phyloP scores from a whole-genome alignment of 345 rosid genomes.

The Eutrema heterophyllum region DNA sequence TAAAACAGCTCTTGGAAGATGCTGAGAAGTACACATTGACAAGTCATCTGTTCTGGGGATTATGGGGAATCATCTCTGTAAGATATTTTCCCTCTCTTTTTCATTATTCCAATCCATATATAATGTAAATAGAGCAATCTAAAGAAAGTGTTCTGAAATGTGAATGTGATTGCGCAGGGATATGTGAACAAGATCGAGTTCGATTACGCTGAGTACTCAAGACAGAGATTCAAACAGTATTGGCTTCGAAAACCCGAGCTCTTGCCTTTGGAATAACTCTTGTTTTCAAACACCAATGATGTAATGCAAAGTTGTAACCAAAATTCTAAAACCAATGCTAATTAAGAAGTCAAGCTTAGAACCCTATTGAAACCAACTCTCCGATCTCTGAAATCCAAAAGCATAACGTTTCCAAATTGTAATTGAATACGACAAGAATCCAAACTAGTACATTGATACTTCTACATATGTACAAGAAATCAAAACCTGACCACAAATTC shows the following conservation, averaged over 20 bases:
- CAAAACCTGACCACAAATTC: constrained; percentile 20
- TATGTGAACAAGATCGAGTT: constrained; percentile 42
- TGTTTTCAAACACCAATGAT: not conserved
- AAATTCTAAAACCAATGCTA: not conserved
- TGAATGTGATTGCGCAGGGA: constrained; percentile 7
- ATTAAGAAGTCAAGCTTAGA: not conserved
- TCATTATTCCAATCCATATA: not conserved
- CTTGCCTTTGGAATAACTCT: not conserved
- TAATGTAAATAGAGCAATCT: not conserved
- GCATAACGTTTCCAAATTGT: not conserved
- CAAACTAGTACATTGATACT: constrained; percentile 31
- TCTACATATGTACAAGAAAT: constrained; percentile 55
- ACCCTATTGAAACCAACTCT: not conserved
- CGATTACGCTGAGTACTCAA: constrained; percentile 39
- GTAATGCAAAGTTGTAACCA: not conserved
- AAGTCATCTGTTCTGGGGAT: constrained; percentile 73
- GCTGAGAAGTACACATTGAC: constrained; percentile 68
- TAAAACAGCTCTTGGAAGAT: constrained; percentile 37
- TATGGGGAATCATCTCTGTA: constrained; percentile 62
- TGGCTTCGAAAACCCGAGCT: constrained; percentile 36
- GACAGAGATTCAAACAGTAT: constrained; percentile 45
- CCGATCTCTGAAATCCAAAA: not conserved
- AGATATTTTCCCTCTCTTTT: not conserved
- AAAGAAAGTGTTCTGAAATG: not conserved
- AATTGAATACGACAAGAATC: constrained; percentile 1